phyloP scores from a whole-genome alignment of 192 early-diverging fungal species.

The Coemansia sp. region DNA sequence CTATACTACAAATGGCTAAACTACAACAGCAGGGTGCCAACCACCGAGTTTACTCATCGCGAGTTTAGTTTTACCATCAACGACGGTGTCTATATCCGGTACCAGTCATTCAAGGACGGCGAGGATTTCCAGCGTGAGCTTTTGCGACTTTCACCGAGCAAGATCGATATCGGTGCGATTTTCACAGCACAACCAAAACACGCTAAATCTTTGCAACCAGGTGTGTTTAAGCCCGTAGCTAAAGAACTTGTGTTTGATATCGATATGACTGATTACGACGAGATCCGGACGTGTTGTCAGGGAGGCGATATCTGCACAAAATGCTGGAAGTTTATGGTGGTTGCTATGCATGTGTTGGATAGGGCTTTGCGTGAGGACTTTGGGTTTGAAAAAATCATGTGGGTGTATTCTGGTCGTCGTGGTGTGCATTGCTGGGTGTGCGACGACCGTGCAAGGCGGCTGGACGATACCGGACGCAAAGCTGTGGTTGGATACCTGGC shows the following conservation, averaged over 20 bases:
- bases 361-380: constrained; percentile 83
- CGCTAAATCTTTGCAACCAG: constrained; percentile 69
- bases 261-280: constrained; percentile 99
- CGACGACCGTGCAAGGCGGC: constrained; percentile 79
- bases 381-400: constrained; percentile 89
- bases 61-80: constrained; percentile 91
- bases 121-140: constrained; percentile 78
- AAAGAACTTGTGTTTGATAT: constrained; percentile 98
- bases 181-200: constrained; percentile 85
- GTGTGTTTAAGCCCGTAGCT: constrained; percentile 73
- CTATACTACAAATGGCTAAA: constrained; percentile 85
- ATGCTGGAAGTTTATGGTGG: constrained; percentile 94
- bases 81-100: constrained; percentile 83
- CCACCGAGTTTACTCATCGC: constrained; percentile 77
- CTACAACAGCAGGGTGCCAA: constrained; percentile 55
- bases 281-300: constrained; percentile 91
- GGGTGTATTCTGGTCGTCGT: constrained; percentile 95
- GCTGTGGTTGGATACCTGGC: constrained; percentile 84
- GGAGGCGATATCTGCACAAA: constrained; percentile 83
- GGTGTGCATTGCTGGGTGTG: constrained; percentile 99
- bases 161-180: constrained; percentile 97
- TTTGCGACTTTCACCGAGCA: constrained; percentile 72
- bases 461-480: constrained; percentile 75
- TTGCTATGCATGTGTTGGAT: constrained; percentile 87
- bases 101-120: constrained; percentile 74